Conservation (phyloP, 805 yeast genomes). For the Grigorovia transvaalensis region DNA sequence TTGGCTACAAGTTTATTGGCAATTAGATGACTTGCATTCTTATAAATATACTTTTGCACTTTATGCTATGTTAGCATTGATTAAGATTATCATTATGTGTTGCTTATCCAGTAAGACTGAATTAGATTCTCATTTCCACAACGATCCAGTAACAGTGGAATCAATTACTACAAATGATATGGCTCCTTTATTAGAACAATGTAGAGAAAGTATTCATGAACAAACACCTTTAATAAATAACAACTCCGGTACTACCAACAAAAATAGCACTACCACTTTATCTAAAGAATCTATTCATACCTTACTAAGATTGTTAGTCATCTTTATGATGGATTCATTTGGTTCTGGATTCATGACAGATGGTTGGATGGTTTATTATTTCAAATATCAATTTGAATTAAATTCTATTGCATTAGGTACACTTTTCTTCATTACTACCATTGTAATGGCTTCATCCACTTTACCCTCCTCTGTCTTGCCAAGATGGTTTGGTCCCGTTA, state of each 20-base stretch:
- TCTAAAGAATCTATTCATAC: conserved; percentile 36
- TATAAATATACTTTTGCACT: conserved; percentile 49
- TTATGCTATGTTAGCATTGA: conserved; percentile 44
- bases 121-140: conserved; percentile 20
- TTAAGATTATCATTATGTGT: conserved; percentile 42
- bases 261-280: conserved; percentile 4
- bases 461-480: conserved; percentile 68
- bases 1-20: conserved; percentile 29
- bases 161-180: conserved; percentile 18
- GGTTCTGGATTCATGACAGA: conserved; percentile 84
- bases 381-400: conserved; percentile 44
- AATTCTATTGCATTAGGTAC: conserved; percentile 53
- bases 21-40: conserved; percentile 29
- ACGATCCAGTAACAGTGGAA: conserved; percentile 7
- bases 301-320: conserved; percentile 39
- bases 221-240: background rate
- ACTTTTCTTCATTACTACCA: conserved; percentile 53
- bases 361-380: conserved; percentile 82
- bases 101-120: conserved; percentile 48
- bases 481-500: conserved; percentile 62
- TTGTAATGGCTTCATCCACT: conserved; percentile 57
- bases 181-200: conserved; percentile 17
- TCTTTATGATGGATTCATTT: conserved; percentile 77
- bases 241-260: background rate
- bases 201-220: conserved; percentile 1